Evolutionary conservation across 2,329 filamentous ascomycete species (phyloP).

Genomic region (Aspergillus thermomutatus): DNA sequence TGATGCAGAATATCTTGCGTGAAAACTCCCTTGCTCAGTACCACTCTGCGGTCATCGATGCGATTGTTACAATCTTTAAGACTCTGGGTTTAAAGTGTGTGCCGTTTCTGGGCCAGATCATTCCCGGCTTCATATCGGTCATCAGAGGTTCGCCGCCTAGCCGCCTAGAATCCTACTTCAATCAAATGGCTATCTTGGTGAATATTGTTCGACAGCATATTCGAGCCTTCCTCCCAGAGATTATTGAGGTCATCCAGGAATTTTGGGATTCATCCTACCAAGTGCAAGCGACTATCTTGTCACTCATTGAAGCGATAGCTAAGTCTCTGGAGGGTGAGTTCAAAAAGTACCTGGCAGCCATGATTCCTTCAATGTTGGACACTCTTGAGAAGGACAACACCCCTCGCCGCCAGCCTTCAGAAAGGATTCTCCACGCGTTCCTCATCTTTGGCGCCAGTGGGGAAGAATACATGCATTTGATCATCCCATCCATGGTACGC

Average conservation of each 20-base stretch:
- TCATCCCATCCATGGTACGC: constrained; percentile 90
- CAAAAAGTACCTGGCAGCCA: constrained; percentile 85
- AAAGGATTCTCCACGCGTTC: constrained; percentile 90
- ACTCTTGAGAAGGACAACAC: constrained; percentile 84
- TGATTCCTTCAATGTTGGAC: constrained; percentile 90
- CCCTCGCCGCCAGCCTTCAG: constrained; percentile 72
- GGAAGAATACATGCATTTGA: constrained; percentile 99
- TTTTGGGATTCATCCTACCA: constrained; percentile 82
- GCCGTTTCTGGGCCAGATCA: constrained; percentile 87
- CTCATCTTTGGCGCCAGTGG: constrained; percentile 92
- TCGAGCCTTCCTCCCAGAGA: constrained; percentile 79
- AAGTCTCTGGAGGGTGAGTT: constrained; percentile 95
- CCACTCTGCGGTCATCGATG: constrained; percentile 91
- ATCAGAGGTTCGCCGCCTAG: constrained; percentile 76
- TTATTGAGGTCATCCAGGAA: constrained; percentile 80
- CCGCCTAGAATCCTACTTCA: constrained; percentile 93
- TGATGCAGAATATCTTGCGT: constrained; percentile 81
- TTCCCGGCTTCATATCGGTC: constrained; percentile 87
- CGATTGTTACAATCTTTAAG: constrained; percentile 98
- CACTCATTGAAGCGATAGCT: constrained; percentile 89
- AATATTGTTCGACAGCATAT: constrained; percentile 97
- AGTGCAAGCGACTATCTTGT: constrained; percentile 86
- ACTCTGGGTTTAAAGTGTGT: constrained; percentile 95
- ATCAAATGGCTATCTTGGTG: constrained; percentile 87
- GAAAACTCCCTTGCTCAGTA: constrained; percentile 87